Conservation (phyloP, 345 rosid species). For the Clausena lansium region DNA sequence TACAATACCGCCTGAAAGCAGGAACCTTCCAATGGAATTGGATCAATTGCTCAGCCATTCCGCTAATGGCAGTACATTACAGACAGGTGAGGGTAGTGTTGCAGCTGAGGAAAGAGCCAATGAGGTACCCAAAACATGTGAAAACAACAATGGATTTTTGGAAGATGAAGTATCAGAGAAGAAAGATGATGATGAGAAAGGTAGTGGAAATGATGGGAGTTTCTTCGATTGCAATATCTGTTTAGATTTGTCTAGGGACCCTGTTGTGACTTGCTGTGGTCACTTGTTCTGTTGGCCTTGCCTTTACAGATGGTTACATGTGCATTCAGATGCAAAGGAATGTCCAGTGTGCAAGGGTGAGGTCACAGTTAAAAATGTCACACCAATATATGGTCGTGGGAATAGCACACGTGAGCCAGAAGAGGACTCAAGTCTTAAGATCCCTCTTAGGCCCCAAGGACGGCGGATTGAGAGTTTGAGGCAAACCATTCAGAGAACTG, state of each 20-base stretch:
- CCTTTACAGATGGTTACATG: conserved; percentile 71
- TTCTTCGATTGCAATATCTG: conserved; percentile 86
- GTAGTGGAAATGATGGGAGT: conserved; percentile 56
- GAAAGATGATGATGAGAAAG: conserved; percentile 56
- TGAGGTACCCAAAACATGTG: conserved; percentile 62
- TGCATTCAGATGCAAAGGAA: conserved; percentile 77
- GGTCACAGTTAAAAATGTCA: conserved; percentile 68
- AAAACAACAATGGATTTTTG: conserved; percentile 56
- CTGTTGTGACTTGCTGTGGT: conserved; percentile 92
- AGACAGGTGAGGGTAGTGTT: conserved; percentile 87
- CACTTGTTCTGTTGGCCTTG: conserved; percentile 98
- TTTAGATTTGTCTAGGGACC: conserved; percentile 76
- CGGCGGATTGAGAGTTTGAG: conserved; percentile 86
- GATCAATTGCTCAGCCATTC: conserved; percentile 53
- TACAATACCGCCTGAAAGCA: conserved; percentile 46
- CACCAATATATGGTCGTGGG: conserved; percentile 86
- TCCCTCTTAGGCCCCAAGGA: conserved; percentile 80
- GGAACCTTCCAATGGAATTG: conserved; percentile 53
- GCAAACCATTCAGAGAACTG: conserved; percentile 65
- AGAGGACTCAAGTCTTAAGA: conserved; percentile 58
- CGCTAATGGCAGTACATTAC: conserved; percentile 45
- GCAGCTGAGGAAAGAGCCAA: conserved; percentile 65
- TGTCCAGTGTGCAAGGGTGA: conserved; percentile 99
- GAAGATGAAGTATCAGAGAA: conserved; percentile 54
- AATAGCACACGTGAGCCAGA: conserved; percentile 48